These are phyloP conservation scores for Beta macrorhiza DNA, from an alignment of 179 eudicot genomes.

Conservation along the genomic window DNA sequence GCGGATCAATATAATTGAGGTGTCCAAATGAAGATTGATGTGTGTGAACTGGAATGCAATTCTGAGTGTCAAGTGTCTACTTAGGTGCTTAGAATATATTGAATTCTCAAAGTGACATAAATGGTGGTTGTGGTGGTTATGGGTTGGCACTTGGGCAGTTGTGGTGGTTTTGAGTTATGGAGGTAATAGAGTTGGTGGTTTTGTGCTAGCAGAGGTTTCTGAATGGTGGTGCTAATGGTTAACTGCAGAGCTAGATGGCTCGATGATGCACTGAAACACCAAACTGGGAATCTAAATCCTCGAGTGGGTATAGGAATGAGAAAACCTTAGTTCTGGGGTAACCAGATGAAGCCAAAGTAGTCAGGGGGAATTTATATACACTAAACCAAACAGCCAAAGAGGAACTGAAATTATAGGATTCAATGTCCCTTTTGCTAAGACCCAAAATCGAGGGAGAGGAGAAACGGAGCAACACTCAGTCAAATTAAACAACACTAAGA, in stretches of 20 bases:
- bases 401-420: background rate
- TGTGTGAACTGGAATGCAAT: no score
- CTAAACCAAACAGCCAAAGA: background rate
- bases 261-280: no score
- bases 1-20: no score
- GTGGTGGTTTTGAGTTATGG: background rate
- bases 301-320: background rate
- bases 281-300: no score
- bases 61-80: no score
- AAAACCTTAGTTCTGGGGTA: no score
- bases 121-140: no score
- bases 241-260: background rate
- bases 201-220: background rate
- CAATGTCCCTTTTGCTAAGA: background rate
- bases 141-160: no score
- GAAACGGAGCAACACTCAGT: background rate
- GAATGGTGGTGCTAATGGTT: no score
- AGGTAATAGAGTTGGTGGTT: background rate
- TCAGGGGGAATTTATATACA: background rate
- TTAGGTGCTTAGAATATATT: no score
- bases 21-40: no score
- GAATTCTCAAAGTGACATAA: no score
- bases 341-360: background rate
- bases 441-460: background rate
- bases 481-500: background rate